phyloP scores from a whole-genome alignment of 441 rosid genomes.

The Adansonia gregorii region DNA sequence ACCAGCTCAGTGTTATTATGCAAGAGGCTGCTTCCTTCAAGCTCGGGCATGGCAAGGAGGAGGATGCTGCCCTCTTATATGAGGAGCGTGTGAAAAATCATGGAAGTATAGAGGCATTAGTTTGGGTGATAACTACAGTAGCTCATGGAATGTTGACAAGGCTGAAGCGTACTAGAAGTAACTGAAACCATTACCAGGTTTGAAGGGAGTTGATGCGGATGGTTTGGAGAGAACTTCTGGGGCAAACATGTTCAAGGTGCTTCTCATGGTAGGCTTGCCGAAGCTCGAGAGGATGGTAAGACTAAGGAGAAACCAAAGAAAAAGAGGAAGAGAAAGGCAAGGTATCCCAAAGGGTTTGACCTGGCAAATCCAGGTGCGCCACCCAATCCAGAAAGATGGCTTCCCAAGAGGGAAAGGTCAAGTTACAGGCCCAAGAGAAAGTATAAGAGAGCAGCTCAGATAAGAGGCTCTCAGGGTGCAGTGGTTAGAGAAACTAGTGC shows the following conservation, averaged over 20 bases:
- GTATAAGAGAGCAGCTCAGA: conserved; percentile 92
- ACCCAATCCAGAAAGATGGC: conserved; percentile 97
- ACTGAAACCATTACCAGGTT: too few relatives aligned
- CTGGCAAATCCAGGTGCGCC: conserved; percentile 94
- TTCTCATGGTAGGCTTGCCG: too few relatives aligned
- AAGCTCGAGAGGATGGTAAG: conserved; percentile 22
- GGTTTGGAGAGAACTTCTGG: too few relatives aligned
- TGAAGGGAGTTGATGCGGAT: too few relatives aligned
- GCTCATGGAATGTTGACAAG: conserved; percentile 64
- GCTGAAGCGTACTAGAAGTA: too few relatives aligned
- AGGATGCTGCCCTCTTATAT: conserved; percentile 76
- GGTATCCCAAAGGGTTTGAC: conserved; percentile 90
- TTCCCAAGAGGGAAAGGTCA: conserved; percentile 92
- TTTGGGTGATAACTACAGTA: conserved; percentile 56
- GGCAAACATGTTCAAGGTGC: too few relatives aligned
- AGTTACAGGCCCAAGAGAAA: conserved; percentile 91
- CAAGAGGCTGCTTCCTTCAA: conserved; percentile 91
- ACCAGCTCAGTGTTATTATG: conserved; percentile 69
- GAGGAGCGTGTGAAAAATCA: conserved; percentile 71
- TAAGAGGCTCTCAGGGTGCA: conserved; percentile 94
- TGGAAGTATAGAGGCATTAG: too few relatives aligned
- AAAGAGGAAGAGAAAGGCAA: conserved; percentile 96
- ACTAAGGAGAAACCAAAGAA: conserved; percentile 80
- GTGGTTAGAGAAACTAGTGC: conserved; percentile 67
- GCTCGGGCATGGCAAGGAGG: conserved; percentile 80